Conservation (phyloP, 805 yeast genomes). For the Nakazawaea sp. region DNA sequence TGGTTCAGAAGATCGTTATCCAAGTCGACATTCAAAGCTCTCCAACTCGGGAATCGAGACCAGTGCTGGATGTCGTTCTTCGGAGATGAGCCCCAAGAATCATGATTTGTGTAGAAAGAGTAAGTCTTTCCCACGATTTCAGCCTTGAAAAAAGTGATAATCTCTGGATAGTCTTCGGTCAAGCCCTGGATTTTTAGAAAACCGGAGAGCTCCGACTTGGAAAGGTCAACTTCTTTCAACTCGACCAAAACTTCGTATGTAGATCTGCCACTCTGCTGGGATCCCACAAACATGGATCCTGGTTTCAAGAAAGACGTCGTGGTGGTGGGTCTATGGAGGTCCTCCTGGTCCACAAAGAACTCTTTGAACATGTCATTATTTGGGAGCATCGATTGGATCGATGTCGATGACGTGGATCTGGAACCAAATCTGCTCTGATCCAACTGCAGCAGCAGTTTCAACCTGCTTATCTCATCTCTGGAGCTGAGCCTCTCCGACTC, state of each 20-base stretch:
- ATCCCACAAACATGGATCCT: slow-evolving; percentile 56
- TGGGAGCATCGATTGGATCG: not conserved
- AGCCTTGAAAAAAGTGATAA: slow-evolving; percentile 68
- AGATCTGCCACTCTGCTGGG: slow-evolving; percentile 62
- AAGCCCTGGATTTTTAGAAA: slow-evolving; percentile 60
- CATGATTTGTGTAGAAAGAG: slow-evolving; percentile 52
- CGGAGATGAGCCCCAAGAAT: slow-evolving; percentile 43
- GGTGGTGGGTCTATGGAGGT: not conserved
- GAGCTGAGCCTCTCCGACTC: too few relatives aligned
- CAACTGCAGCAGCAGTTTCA: too few relatives aligned
- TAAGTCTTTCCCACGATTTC: slow-evolving; percentile 58
- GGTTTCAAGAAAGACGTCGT: slow-evolving; percentile 46
- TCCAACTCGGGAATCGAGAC: slow-evolving; percentile 40
- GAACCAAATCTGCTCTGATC: not conserved
- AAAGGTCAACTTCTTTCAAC: slow-evolving; percentile 61
- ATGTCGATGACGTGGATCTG: not conserved
- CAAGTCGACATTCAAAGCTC: slow-evolving; percentile 22
- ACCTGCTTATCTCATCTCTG: too few relatives aligned
- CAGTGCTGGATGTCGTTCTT: slow-evolving; percentile 58
- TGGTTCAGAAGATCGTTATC: slow-evolving; percentile 22
- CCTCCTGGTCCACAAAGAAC: not conserved
- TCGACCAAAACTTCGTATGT: slow-evolving; percentile 65
- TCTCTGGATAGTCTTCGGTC: slow-evolving; percentile 53
- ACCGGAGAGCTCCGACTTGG: slow-evolving; percentile 46
- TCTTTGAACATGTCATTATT: not conserved